These are phyloP conservation scores for Paracamarosporium sp. DNA, from an alignment of 2,329 filamentous ascomycete genomes.

Conservation along the genomic window DNA sequence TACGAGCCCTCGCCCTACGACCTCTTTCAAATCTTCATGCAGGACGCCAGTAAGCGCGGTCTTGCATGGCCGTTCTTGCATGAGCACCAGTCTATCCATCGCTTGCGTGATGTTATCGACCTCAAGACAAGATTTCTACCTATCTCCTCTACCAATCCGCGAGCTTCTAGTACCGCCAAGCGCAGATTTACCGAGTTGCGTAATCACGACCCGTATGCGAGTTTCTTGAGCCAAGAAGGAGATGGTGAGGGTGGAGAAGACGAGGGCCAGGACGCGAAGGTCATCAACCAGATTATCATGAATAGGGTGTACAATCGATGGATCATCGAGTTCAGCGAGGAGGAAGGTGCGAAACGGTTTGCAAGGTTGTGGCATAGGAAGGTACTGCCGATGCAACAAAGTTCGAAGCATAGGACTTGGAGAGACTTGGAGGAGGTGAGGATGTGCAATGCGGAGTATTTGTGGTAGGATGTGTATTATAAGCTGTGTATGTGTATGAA, in stretches of 20 bases:
- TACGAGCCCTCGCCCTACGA: conserved; percentile 38
- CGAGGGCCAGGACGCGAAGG: conserved; percentile 6
- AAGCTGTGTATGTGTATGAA: neutral
- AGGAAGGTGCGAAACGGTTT: conserved; percentile 61
- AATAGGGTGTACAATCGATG: conserved; percentile 54
- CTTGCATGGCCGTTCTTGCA: conserved; percentile 38
- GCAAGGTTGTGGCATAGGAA: conserved; percentile 60
- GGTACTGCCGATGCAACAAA: conserved; percentile 44
- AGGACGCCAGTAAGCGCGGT: conserved; percentile 42
- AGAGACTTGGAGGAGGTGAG: conserved; percentile 45
- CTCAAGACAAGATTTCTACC: conserved; percentile 23
- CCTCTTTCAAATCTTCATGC: conserved; percentile 33
- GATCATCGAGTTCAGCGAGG: conserved; percentile 63
- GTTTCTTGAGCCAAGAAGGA: conserved; percentile 14
- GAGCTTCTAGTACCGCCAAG: conserved; percentile 21
- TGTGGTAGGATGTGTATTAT: conserved; percentile 52
- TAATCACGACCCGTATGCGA: conserved; percentile 11
- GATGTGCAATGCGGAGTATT: conserved; percentile 54
- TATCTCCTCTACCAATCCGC: conserved; percentile 26
- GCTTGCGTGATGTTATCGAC: conserved; percentile 39
- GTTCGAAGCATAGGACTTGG: conserved; percentile 25
- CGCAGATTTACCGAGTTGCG: neutral
- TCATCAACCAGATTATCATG: conserved; percentile 37
- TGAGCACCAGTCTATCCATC: conserved; percentile 27
- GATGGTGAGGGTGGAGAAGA: conserved; percentile 12